A percentile compares a stretch with the other conserved stretches of the same genome.
Conservation (phyloP, 1,139 yeast genomes). For the Scheffersomyces stambukii region DNA sequence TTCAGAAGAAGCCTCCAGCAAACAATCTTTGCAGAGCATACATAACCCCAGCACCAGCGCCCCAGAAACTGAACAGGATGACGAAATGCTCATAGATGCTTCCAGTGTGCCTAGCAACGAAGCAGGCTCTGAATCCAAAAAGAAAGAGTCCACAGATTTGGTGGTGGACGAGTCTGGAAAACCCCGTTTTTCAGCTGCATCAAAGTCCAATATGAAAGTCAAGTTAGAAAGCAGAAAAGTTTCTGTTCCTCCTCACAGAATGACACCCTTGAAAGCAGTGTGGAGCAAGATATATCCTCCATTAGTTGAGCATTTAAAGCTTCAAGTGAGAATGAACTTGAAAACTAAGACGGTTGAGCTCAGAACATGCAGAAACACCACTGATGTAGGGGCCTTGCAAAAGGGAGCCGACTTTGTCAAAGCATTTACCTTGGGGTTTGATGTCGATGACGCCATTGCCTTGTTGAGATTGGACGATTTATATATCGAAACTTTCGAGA, state of each 20-base stretch:
- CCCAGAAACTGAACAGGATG: constrained; percentile 13
- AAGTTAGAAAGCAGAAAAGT: constrained; percentile 84
- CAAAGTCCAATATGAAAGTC: constrained; percentile 61
- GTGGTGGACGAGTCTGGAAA: constrained; percentile 85
- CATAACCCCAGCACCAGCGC: constrained; percentile 5
- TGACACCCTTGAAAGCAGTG: constrained; percentile 82
- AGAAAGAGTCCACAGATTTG: constrained; percentile 45
- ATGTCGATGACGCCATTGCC: constrained; percentile 95
- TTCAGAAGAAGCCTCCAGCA: constrained; percentile 2
- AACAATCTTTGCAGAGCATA: constrained; percentile 1
- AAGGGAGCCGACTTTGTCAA: constrained; percentile 96
- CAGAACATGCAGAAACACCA: constrained; percentile 74
- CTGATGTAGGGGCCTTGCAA: constrained; percentile 91
- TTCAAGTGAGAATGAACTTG: constrained; percentile 94
- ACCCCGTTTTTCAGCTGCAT: constrained; percentile 80
- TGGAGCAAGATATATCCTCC: constrained; percentile 98
- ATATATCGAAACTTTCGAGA: constrained; percentile 93
- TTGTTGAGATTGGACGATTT: constrained; percentile 89
- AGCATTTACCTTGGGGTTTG: constrained; percentile 94
- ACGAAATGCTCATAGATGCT: constrained; percentile 68
- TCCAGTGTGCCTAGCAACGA: constrained; percentile 31
- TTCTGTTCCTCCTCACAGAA: constrained; percentile 93
- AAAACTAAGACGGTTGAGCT: constrained; percentile 81
- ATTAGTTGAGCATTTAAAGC: constrained; percentile 85
- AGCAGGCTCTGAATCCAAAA: constrained; percentile 13